A percentile compares a stretch with the other conserved stretches of the same genome.
These are phyloP conservation scores for Dothideomycetes sp. DNA, from an alignment of 2,329 filamentous ascomycete genomes.

Conservation along the genomic window DNA sequence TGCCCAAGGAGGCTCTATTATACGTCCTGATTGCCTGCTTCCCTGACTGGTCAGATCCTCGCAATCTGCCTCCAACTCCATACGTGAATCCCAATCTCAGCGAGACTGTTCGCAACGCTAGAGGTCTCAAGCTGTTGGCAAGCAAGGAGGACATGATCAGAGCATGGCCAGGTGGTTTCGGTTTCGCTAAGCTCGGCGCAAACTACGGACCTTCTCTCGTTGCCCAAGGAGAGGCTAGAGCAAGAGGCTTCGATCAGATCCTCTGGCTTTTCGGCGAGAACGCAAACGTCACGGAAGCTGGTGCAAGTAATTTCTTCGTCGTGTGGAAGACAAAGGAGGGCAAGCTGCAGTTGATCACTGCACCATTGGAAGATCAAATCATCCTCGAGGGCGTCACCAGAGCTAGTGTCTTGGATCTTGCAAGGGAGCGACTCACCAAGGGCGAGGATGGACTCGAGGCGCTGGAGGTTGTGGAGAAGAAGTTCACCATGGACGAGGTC, in stretches of 20 bases:
- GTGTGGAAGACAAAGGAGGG: slow-evolving; percentile 60
- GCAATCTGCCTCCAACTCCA: slow-evolving; percentile 8
- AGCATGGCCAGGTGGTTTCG: slow-evolving; percentile 88
- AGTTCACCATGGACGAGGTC: slow-evolving; percentile 21
- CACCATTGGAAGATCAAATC: slow-evolving; percentile 68
- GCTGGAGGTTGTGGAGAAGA: slow-evolving; percentile 44
- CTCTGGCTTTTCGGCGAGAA: slow-evolving; percentile 83
- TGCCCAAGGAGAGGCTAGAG: slow-evolving; percentile 64
- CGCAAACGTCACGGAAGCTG: slow-evolving; percentile 76
- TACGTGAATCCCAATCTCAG: slow-evolving; percentile 6
- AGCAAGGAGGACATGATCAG: slow-evolving; percentile 72
- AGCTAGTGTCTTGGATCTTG: slow-evolving; percentile 65
- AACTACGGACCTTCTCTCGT: slow-evolving; percentile 83
- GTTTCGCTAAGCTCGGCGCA: slow-evolving; percentile 82
- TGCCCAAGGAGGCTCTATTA: slow-evolving; percentile 74
- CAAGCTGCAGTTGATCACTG: slow-evolving; percentile 63
- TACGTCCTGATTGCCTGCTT: slow-evolving; percentile 58
- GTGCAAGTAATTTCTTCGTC: slow-evolving; percentile 85
- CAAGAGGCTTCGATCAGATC: slow-evolving; percentile 72
- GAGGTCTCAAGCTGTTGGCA: slow-evolving; percentile 58
- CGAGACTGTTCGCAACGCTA: slow-evolving; percentile 4
- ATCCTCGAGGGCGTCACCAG: slow-evolving; percentile 87
- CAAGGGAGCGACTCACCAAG: slow-evolving; percentile 46
- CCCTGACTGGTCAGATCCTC: slow-evolving; percentile 28
- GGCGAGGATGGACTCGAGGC: slow-evolving; percentile 13